phyloP scores from a whole-genome alignment of 2,329 filamentous ascomycete genomes.

The Sporothrix pallida region DNA sequence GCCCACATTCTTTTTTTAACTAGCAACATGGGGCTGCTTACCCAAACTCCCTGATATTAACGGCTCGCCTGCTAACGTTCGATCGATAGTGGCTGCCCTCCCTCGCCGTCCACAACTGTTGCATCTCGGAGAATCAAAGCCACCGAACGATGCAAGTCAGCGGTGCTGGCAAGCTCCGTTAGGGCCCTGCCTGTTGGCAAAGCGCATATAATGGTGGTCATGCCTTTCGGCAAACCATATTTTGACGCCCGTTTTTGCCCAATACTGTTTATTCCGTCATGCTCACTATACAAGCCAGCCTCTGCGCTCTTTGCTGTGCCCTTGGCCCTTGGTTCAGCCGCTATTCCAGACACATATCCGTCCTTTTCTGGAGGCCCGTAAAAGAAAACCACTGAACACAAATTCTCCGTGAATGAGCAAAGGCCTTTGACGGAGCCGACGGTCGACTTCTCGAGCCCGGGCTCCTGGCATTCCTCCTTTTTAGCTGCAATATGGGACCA shows the following conservation, averaged over 20 bases:
- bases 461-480: background rate
- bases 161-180: conserved; percentile 21
- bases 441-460: conserved; percentile 15
- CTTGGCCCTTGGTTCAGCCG: conserved; percentile 2
- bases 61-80: background rate
- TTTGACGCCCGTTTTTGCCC: background rate
- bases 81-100: conserved; percentile 20
- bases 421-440: conserved; percentile 18
- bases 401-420: conserved; percentile 19
- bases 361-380: background rate
- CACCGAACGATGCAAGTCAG: conserved; percentile 9
- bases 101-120: background rate
- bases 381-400: conserved; percentile 2
- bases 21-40: conserved; percentile 6
- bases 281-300: background rate
- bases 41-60: background rate
- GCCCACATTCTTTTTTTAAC: conserved; percentile 27
- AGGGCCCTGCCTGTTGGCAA: conserved; percentile 11
- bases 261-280: background rate
- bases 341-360: background rate
- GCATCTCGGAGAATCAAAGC: conserved; percentile 19
- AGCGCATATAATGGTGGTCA: conserved; percentile 16
- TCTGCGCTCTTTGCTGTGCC: background rate
- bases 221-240: conserved; percentile 3
- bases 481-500: background rate